Base-by-base conservation (phyloP, 2,329 filamentous ascomycete species). In the Calonectria multiphialidica region DNA sequence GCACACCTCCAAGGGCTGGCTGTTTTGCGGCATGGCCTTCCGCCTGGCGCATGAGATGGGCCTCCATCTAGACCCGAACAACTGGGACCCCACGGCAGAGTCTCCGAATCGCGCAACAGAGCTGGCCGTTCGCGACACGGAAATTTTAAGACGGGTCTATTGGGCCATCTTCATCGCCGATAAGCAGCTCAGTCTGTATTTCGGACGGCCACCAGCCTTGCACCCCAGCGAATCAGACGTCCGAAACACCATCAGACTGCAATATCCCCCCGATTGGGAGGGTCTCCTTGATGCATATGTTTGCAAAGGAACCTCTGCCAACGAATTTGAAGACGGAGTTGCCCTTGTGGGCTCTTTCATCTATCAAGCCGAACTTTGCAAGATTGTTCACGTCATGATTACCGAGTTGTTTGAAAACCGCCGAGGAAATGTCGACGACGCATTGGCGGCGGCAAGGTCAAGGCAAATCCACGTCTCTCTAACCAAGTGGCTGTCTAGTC, bases 1-100 rank as follows among this genome's bases (percentile, higher is more conserved):
- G 0, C 83, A 84, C n/a, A 80, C 83, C 2, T 88, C 86, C 21
- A 88, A 87, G 66, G 87, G 87, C 15, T 89, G 87, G 87, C 79
- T 88, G 2, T 88, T 87, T 65, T 88, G 86, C 33, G 87, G 87
- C 57, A 88, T 89, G 86, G 86, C 87, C 10, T 89, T 88, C 73
- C 84, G 87, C 5, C 81, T 89, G 16, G 84, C 86, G 0, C 86
- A 88, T 63, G 87, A 88, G 74, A 89, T 89, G 87, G 87, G 87
- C 1, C 81, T 89, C 18, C 87, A 89, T 74, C 82, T 89, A 0
- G 87, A 89, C 62, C 87, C 87, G 1, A 87, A 82, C 63, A 88
- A 88, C 73, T 88, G 87, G 87, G 83, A 84, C 53, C 81, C 82
- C 25, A 81, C 83, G 9, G 80, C 80, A 6, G 84, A 86, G 44